Base-by-base conservation (phyloP, 1,284 basidiomycete genomes). In the Vanrija sp. region DNA sequence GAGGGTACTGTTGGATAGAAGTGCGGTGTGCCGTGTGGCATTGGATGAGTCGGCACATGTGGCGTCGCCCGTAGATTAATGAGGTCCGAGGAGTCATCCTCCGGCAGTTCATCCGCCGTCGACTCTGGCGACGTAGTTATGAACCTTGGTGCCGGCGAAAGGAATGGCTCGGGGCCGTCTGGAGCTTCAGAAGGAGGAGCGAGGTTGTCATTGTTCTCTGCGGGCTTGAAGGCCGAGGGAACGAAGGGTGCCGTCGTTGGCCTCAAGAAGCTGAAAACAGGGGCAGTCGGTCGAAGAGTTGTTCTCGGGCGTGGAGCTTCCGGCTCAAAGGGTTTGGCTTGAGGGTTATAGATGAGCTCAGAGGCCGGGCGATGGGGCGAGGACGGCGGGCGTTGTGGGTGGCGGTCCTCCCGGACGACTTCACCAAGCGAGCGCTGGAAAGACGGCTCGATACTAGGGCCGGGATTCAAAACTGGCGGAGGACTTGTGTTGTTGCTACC, bases 371-470 rank as follows among this genome's bases (percentile, higher is more conserved):
- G 14, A 6, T 43, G 23, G 5, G 23, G 42, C 4, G 42, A 43
- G 12, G 46, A 46, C 8, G 43, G 21, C 14, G 42, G n/a, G 8
- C 16, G 34, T 39, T 45, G 19, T 16, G 10, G 1, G 7, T 15
- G 16, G n/a, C 21, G 16, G 12, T 15, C 16, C 15, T 49, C 48
- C 14, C 48, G 44, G 28, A 54, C 39, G 25, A 58, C 43, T 15
- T 43, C 52, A n/a, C 58, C 55, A 1, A 57, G 50, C 7, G 52
- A 52, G 29, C 58, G 58, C 39, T 60, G 54, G 14, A 60, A 43
- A 52, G 57, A 60, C 2, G 49, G 29, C 34, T 54, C 57, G 16
- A 28, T 15, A 16, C 21, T 40, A n/a, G 45, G 26, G 8, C 34
- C 15, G 25, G 34, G 43, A 9, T 21, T 28, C 25, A 52, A 54